Base-by-base conservation (phyloP, 306 rosid species). In the Citrullus mucosospermus region DNA sequence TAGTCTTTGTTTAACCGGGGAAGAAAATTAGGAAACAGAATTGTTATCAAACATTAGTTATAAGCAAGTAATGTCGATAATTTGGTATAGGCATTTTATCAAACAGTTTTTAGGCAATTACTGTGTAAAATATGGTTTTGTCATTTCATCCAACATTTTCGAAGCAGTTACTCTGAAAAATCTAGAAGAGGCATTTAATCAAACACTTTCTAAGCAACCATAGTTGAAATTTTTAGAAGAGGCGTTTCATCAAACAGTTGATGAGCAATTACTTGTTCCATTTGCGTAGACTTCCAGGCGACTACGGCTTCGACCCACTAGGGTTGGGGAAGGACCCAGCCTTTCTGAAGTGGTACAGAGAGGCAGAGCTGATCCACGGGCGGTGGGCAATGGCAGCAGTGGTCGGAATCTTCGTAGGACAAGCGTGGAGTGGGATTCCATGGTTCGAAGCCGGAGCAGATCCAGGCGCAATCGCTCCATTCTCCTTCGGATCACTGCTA, bases 331-430 rank as follows among this genome's bases (percentile, higher is more conserved):
- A 62, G 83, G 97, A 95, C 89, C 99, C 97, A 11, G 92, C 90
- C 69, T 92, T 91, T 80, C 96, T 95, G 4, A 95, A 90, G 84
- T 95, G 99, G 97, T 95, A 95, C 90, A 92, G 97, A 88, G 99
- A 95, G 65, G 99, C 99, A 5, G 99, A 95, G 87, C 97, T 95
- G 34, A 95, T 95, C 87, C 99, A 95, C 74, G 99, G 99, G 1
- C 56, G 99, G 78, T 95, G 99, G 99, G 99, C 99, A 51, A 95
- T 95, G 99, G 62, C 93, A 4, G 99, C 99, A 2, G 99, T 95
- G 56, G 36, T 95, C 2, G 99, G 99, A 0, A 95, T 95, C 88
- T 88, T 95, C 80, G 89, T 95, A 9, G 99, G 99, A 1, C 99
- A 95, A 60, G 97, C 99, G 0, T 95, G 97, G 97, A 95, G 99